A percentile compares a stretch with the other conserved stretches of the same genome.
Evolutionary conservation across 2,329 filamentous ascomycete genomes (phyloP).

Genomic region (Sclerotinia spermophila): DNA sequence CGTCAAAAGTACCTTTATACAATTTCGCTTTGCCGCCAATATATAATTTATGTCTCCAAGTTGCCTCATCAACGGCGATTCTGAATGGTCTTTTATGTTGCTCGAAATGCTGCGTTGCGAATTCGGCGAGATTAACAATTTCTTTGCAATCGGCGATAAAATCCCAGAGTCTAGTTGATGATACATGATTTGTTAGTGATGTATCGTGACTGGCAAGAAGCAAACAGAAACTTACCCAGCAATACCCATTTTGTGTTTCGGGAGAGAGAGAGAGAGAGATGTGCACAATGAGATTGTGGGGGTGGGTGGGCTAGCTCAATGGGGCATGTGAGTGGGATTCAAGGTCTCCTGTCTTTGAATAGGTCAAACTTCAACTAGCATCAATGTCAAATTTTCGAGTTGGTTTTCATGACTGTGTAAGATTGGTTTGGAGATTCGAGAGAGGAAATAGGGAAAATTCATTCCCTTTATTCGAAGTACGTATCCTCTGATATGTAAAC

Average conservation of each 20-base stretch:
- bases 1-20: neutral
- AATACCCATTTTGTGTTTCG: neutral
- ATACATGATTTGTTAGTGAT: neutral
- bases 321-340: neutral
- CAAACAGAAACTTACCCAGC: neutral
- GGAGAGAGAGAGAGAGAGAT: neutral
- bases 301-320: neutral
- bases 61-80: slow-evolving; percentile 85
- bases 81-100: slow-evolving; percentile 66
- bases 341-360: neutral
- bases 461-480: neutral
- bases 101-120: slow-evolving; percentile 72
- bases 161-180: slow-evolving; percentile 17
- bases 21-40: slow-evolving; percentile 38
- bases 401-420: neutral
- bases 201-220: neutral
- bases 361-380: neutral
- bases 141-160: slow-evolving; percentile 15
- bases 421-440: neutral
- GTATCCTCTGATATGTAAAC: neutral
- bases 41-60: slow-evolving; percentile 65
- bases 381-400: neutral
- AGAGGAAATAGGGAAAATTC: too few relatives aligned
- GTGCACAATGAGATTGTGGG: slow-evolving; percentile 1
- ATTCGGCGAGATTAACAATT: slow-evolving; percentile 26